Percentiles rank a stretch among this genome's conserved stretches.
phyloP scores from a whole-genome alignment of 257 asterid species.

The Plectranthus barbatus region DNA sequence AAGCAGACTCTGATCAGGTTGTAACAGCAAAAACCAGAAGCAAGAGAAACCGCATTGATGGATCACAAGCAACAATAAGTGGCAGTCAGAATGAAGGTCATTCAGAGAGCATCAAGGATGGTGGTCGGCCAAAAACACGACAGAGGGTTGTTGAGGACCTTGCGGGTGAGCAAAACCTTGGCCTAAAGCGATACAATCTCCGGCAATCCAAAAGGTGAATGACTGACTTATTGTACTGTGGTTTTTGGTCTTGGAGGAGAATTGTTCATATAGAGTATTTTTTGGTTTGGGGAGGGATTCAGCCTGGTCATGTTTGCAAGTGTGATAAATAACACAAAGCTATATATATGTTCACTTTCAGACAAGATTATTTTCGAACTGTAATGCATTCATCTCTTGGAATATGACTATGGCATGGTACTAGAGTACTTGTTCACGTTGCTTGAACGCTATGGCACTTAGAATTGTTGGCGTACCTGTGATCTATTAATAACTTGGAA shows the following conservation, averaged over 20 bases:
- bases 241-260: not conserved
- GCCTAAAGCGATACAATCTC: slow-evolving; percentile 79
- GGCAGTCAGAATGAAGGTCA: slow-evolving; percentile 59
- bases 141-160: slow-evolving; percentile 35
- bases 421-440: not conserved
- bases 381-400: not conserved
- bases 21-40: slow-evolving; percentile 36
- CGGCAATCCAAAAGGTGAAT: slow-evolving; percentile 62
- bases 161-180: slow-evolving; percentile 32
- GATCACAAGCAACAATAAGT: slow-evolving; percentile 51
- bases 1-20: slow-evolving; percentile 43
- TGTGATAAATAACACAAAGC: no score
- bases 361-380: no score
- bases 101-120: slow-evolving; percentile 52
- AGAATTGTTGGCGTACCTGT: not conserved
- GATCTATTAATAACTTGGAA: not conserved
- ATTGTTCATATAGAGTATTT: not conserved
- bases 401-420: not conserved
- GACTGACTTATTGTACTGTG: not conserved
- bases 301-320: no score
- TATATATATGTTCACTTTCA: no score
- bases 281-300: no score
- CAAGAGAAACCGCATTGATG: slow-evolving; percentile 45
- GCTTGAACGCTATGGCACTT: not conserved
- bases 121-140: slow-evolving; percentile 61